Conservation (phyloP, 1,139 yeast genomes). For the Candida sp. region DNA sequence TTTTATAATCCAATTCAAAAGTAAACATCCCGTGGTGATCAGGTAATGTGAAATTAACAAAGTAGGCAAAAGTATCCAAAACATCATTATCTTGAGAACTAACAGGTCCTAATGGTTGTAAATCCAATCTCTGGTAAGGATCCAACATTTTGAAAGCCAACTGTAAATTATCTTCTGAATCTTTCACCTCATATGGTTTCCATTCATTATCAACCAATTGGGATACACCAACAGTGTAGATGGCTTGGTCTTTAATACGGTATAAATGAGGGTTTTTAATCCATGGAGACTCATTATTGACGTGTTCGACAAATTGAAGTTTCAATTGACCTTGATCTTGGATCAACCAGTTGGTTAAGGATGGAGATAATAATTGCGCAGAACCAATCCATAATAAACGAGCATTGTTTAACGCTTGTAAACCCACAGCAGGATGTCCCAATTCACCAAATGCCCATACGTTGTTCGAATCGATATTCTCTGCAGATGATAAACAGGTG, state of each 20-base stretch:
- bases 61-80: slow-evolving; percentile 35
- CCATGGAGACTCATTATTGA: slow-evolving; percentile 44
- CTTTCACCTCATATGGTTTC: slow-evolving; percentile 55
- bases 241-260: slow-evolving; percentile 68
- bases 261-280: slow-evolving; percentile 46
- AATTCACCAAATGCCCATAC: slow-evolving; percentile 85
- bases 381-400: slow-evolving; percentile 84
- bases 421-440: slow-evolving; percentile 71
- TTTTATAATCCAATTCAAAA: slow-evolving; percentile 72
- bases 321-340: slow-evolving; percentile 65
- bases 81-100: slow-evolving; percentile 29
- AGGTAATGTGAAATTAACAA: slow-evolving; percentile 64
- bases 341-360: slow-evolving; percentile 69
- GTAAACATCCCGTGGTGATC: slow-evolving; percentile 98
- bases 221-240: slow-evolving; percentile 63
- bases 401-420: slow-evolving; percentile 79
- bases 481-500: slow-evolving; percentile 38
- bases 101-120: slow-evolving; percentile 42
- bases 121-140: slow-evolving; percentile 83
- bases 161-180: slow-evolving; percentile 61
- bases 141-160: slow-evolving; percentile 88
- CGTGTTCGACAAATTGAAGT: slow-evolving; percentile 49
- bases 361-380: slow-evolving; percentile 45
- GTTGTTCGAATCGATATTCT: slow-evolving; percentile 40
- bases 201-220: slow-evolving; percentile 62